phyloP scores from a whole-genome alignment of 2,329 filamentous ascomycete genomes.

The Zymoseptoria passerinii region DNA sequence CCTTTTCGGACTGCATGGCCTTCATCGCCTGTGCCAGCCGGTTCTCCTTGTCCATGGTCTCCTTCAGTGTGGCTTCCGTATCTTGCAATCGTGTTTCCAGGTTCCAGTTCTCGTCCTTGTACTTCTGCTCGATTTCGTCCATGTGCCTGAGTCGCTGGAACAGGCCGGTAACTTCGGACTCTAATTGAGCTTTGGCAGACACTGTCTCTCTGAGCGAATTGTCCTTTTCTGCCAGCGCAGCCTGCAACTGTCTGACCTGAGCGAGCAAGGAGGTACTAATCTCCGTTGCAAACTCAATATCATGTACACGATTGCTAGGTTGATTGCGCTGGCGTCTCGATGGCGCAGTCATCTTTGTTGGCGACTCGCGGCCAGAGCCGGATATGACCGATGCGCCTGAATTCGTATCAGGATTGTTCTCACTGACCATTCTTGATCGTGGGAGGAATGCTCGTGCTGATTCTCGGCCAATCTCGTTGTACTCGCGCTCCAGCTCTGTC shows the following conservation, averaged over 20 bases:
- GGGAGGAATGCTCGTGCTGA: conserved; percentile 84
- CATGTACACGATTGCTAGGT: conserved; percentile 76
- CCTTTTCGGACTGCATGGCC: conserved; percentile 65
- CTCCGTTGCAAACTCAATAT: conserved; percentile 97
- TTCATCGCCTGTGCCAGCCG: conserved; percentile 68
- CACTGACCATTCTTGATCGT: conserved; percentile 43
- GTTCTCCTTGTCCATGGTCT: conserved; percentile 73
- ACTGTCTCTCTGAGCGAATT: conserved; percentile 70
- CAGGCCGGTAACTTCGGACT: conserved; percentile 72
- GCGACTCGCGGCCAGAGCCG: conserved; percentile 73
- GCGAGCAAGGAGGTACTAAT: conserved; percentile 89
- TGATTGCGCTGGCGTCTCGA: conserved; percentile 79
- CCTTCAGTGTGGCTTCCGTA: conserved; percentile 61
- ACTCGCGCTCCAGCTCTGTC: conserved; percentile 83
- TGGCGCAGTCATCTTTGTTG: conserved; percentile 79
- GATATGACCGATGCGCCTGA: conserved; percentile 51
- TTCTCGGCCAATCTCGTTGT: conserved; percentile 85
- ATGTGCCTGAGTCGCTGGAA: conserved; percentile 71
- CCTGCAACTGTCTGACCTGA: conserved; percentile 87
- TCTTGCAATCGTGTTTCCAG: conserved; percentile 90
- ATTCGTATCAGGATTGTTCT: conserved; percentile 16
- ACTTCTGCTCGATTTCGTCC: conserved; percentile 89
- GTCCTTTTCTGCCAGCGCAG: conserved; percentile 76
- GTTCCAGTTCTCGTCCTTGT: conserved; percentile 98
- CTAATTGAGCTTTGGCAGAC: conserved; percentile 67